phyloP scores from a whole-genome alignment of 2,329 filamentous ascomycete genomes.

The Colletotrichum lindemuthianum region DNA sequence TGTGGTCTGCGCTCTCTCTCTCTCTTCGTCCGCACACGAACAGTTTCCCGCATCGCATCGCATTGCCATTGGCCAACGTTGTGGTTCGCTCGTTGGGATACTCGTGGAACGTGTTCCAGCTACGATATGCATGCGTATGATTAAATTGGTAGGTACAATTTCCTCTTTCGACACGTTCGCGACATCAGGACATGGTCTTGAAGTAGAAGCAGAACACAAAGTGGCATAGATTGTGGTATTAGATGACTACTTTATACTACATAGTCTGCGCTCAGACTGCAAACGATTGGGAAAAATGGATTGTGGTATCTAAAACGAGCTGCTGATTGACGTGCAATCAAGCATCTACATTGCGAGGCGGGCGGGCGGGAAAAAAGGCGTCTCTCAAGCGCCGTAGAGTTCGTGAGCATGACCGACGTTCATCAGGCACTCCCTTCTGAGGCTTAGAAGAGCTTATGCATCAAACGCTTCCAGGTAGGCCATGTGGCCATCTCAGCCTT shows the following conservation, averaged over 20 bases:
- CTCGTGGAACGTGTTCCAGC: too few species aligned
- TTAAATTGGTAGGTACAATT: too few species aligned
- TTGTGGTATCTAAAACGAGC: conserved; percentile 17
- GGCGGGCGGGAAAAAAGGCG: background rate
- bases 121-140: too few species aligned
- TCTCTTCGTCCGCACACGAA: too few species aligned
- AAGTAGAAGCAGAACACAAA: background rate
- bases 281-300: background rate
- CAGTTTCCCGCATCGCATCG: too few species aligned
- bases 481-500: conserved; percentile 24
- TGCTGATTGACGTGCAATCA: background rate
- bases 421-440: background rate
- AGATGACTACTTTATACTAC: background rate
- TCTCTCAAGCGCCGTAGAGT: background rate
- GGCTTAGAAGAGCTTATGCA: conserved; percentile 28
- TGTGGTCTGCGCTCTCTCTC: too few species aligned
- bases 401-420: background rate
- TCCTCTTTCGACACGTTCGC: too few species aligned
- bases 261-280: background rate
- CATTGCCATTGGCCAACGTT: too few species aligned
- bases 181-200: too few species aligned
- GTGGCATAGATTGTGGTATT: background rate
- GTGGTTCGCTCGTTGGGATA: too few species aligned
- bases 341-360: background rate
- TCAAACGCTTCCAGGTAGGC: conserved; percentile 34